A percentile compares a stretch with the other conserved stretches of the same genome.
phyloP scores from a whole-genome alignment of 768 basidiomycete genomes.

The Boletus pseudopeckii region DNA sequence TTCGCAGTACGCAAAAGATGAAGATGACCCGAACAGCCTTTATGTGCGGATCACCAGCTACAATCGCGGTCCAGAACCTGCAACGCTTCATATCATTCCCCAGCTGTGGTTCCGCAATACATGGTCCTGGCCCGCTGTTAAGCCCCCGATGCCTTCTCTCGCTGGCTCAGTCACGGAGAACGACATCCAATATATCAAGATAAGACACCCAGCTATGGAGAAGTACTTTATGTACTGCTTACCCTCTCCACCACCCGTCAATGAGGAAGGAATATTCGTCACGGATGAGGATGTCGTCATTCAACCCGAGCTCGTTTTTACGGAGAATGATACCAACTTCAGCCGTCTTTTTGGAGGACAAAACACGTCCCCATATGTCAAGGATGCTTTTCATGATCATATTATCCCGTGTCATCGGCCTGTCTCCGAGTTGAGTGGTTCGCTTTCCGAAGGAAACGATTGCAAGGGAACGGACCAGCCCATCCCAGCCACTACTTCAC shows the following conservation, averaged over 20 bases:
- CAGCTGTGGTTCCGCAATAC: constrained; percentile 98
- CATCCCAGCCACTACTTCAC: background rate
- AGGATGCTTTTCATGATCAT: constrained; percentile 98
- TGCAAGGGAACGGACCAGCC: background rate
- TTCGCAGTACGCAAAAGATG: constrained; percentile 92
- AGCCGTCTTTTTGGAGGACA: constrained; percentile 83
- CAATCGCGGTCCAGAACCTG: constrained; percentile 94
- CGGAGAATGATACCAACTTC: constrained; percentile 98
- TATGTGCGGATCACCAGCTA: constrained; percentile 95
- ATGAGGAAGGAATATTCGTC: constrained; percentile 60
- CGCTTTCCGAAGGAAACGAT: background rate
- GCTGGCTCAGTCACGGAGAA: constrained; percentile 46
- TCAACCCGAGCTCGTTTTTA: constrained; percentile 86
- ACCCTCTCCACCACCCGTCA: constrained; percentile 88
- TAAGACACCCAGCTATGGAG: constrained; percentile 70
- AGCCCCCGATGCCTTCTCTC: constrained; percentile 63
- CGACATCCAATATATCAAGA: constrained; percentile 61
- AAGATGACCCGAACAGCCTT: constrained; percentile 80
- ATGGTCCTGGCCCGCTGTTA: constrained; percentile 88
- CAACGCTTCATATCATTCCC: constrained; percentile 90
- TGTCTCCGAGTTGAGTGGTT: constrained; percentile 36
- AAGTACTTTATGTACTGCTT: constrained; percentile 84
- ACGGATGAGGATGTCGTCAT: constrained; percentile 57
- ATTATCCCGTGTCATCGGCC: constrained; percentile 84
- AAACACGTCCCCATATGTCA: constrained; percentile 81